phyloP scores from a whole-genome alignment of 306 rosid species.

The Corylus americana region DNA sequence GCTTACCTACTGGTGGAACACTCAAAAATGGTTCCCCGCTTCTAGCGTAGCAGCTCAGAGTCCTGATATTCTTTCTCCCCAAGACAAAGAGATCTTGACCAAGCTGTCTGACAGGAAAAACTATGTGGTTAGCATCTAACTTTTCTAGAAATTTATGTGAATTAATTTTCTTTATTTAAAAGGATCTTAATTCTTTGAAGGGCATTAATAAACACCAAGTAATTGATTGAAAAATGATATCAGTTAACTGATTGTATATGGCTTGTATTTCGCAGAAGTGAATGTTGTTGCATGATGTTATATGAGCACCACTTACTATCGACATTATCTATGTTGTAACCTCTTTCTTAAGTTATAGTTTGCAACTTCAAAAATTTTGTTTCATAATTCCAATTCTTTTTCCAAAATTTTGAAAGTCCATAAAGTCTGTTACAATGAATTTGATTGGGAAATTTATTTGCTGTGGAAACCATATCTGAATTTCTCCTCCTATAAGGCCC shows the following conservation, averaged over 20 bases:
- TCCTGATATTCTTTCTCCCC: conserved; percentile 32
- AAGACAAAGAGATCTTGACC: conserved; percentile 42
- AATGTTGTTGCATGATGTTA: background rate
- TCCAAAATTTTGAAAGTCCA: background rate
- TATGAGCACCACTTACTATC: background rate
- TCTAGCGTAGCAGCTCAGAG: conserved; percentile 27
- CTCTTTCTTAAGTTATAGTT: background rate
- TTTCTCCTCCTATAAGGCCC: background rate
- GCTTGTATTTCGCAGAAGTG: background rate
- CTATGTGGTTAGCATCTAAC: conserved; percentile 34
- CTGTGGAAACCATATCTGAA: background rate
- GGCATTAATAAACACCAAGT: background rate
- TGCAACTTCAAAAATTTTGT: background rate
- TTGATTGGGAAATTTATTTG: background rate
- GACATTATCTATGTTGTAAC: background rate
- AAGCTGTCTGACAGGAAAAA: background rate
- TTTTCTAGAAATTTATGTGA: background rate
- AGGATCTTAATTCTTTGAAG: background rate
- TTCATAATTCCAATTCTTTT: background rate
- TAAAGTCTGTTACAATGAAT: background rate
- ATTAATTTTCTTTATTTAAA: background rate
- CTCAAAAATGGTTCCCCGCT: conserved; percentile 78
- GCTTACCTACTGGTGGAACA: conserved; percentile 95
- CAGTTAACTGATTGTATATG: background rate
- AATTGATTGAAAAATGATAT: background rate